A percentile compares a stretch with the other conserved stretches of the same genome.
phyloP scores from a whole-genome alignment of 1,139 yeast genomes.

The Candida sanyaensis region DNA sequence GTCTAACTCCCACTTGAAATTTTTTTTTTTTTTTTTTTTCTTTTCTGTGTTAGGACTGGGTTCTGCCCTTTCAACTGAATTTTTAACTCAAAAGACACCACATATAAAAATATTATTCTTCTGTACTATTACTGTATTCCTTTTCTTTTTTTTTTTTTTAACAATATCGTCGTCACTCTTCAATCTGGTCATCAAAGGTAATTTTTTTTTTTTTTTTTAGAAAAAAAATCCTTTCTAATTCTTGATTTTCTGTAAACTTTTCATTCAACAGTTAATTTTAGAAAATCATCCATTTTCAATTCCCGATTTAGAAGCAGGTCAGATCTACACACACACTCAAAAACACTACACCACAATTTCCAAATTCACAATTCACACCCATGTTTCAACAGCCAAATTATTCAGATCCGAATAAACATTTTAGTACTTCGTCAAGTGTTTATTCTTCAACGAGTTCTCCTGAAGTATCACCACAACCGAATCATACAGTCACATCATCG shows the following conservation, averaged over 20 bases:
- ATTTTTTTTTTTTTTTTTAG: too few species aligned
- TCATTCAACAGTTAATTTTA: background rate
- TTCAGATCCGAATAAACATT: conserved; percentile 16
- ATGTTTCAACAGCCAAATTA: conserved; percentile 9
- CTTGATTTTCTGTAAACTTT: background rate
- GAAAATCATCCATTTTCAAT: background rate
- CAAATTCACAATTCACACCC: background rate
- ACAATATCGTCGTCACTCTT: too few species aligned
- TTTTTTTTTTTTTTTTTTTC: too few species aligned
- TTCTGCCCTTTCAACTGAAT: too few species aligned
- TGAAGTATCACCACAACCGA: conserved; percentile 2
- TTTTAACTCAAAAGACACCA: too few species aligned
- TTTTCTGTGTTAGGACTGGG: too few species aligned
- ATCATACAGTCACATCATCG: background rate
- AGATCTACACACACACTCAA: conserved; percentile 1
- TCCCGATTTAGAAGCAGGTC: background rate
- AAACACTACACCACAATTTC: background rate
- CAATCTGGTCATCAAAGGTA: too few species aligned
- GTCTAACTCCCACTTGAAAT: too few species aligned
- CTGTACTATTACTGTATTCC: too few species aligned
- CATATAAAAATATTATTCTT: too few species aligned
- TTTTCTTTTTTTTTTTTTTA: too few species aligned
- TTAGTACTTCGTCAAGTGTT: conserved; percentile 36
- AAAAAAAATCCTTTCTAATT: too few species aligned
- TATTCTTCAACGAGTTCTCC: conserved; percentile 27